A percentile compares a stretch with the other conserved stretches of the same genome.
Conservation (phyloP, 2,329 filamentous ascomycete genomes). For the Penicillium sp. region DNA sequence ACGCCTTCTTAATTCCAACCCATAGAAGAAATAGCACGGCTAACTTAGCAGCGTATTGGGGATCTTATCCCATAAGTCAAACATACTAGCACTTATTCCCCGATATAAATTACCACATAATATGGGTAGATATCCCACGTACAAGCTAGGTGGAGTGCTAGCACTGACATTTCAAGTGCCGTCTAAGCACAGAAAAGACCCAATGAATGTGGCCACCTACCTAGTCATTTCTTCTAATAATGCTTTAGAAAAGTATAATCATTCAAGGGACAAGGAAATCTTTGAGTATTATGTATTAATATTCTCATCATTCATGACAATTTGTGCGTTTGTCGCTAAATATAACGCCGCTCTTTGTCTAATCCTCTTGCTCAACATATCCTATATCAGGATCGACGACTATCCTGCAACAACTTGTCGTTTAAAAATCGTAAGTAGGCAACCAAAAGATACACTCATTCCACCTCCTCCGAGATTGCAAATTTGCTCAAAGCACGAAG, state of each 20-base stretch:
- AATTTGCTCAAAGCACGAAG: conserved; percentile 37
- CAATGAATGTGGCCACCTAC: too few relatives aligned
- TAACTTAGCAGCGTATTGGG: background rate
- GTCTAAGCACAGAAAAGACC: background rate
- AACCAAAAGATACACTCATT: background rate
- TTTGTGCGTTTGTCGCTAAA: background rate
- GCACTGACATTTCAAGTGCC: background rate
- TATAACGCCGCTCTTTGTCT: background rate
- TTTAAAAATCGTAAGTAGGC: background rate
- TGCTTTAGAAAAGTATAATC: background rate
- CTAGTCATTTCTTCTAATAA: background rate
- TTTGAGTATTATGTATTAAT: background rate
- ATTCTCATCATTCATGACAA: background rate
- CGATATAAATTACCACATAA: too few relatives aligned
- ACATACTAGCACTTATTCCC: background rate
- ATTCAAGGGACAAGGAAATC: background rate
- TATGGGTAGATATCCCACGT: background rate
- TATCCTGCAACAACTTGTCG: background rate
- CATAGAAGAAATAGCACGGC: background rate
- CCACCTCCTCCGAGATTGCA: conserved; percentile 18
- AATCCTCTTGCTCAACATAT: background rate
- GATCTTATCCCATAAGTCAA: background rate
- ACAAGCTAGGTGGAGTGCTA: background rate
- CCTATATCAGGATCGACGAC: too few relatives aligned
- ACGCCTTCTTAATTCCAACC: background rate